Evolutionary conservation across 2,329 filamentous ascomycete species (phyloP).

Genomic region (Fusarium sp.): DNA sequence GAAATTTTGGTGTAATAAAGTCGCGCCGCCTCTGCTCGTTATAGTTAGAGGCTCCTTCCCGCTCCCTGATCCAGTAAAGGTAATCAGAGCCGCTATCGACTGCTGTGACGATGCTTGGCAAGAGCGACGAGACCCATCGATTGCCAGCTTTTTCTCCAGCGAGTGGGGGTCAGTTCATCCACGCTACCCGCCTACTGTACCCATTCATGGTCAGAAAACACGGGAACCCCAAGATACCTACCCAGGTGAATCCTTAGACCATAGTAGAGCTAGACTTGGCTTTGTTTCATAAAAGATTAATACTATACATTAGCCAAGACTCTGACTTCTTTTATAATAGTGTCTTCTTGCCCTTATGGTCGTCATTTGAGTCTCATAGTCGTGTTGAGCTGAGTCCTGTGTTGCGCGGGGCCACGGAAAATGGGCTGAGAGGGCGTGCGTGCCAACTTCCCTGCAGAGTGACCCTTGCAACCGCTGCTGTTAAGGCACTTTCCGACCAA

Average conservation of each 20-base stretch:
- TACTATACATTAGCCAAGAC: too few species aligned
- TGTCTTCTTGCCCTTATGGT: too few species aligned
- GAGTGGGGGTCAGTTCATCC: conserved; percentile 33
- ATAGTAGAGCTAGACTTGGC: too few species aligned
- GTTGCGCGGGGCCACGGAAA: not conserved
- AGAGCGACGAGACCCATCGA: not conserved
- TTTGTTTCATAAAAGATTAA: too few species aligned
- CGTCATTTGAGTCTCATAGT: too few species aligned
- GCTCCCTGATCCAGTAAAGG: conserved; percentile 20
- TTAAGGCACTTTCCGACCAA: too few species aligned
- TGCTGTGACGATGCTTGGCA: conserved; percentile 19
- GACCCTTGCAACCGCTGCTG: not conserved
- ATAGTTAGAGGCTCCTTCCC: conserved; percentile 21
- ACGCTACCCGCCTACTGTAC: too few species aligned
- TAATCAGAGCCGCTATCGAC: conserved; percentile 9
- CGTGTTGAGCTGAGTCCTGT: too few species aligned
- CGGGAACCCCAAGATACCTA: too few species aligned
- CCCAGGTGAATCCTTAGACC: too few species aligned
- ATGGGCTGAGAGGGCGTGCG: not conserved
- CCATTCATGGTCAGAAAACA: too few species aligned
- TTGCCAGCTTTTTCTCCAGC: conserved; percentile 5
- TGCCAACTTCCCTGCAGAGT: conserved; percentile 10
- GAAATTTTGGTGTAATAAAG: conserved; percentile 17
- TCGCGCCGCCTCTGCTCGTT: conserved; percentile 23
- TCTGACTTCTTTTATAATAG: too few species aligned